Conservation (phyloP, 2,329 filamentous ascomycete genomes). For the Alternaria burnsii region DNA sequence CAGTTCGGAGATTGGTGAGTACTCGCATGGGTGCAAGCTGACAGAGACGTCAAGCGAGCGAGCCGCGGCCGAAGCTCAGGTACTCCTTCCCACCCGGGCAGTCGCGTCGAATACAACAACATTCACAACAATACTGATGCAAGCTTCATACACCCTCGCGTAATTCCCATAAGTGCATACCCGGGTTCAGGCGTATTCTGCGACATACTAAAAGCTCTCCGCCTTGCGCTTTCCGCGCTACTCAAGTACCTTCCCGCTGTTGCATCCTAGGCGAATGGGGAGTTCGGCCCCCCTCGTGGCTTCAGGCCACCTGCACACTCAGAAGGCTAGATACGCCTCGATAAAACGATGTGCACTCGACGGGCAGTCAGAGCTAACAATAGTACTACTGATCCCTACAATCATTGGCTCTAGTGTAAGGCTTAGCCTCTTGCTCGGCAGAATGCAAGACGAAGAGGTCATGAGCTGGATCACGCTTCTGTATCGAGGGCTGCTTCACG, state of each 20-base stretch:
- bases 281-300: slow-evolving; percentile 1
- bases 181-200: background rate
- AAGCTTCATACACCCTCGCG: background rate
- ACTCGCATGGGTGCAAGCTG: background rate
- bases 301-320: background rate
- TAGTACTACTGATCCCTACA: slow-evolving; percentile 5
- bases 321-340: slow-evolving; percentile 7
- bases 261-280: slow-evolving; percentile 1
- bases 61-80: background rate
- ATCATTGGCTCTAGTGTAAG: background rate
- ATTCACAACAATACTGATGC: background rate
- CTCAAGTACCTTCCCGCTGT: background rate
- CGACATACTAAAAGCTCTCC: background rate
- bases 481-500: background rate
- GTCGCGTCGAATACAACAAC: background rate
- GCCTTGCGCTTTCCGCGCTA: background rate
- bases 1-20: background rate
- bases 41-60: background rate
- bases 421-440: background rate
- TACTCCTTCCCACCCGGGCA: background rate
- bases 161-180: background rate
- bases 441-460: background rate
- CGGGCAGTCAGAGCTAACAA: slow-evolving; percentile 12
- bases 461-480: background rate
- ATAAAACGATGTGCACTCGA: slow-evolving; percentile 11